phyloP scores from a whole-genome alignment of 345 rosid species.

The Eucalyptus urophylla region DNA sequence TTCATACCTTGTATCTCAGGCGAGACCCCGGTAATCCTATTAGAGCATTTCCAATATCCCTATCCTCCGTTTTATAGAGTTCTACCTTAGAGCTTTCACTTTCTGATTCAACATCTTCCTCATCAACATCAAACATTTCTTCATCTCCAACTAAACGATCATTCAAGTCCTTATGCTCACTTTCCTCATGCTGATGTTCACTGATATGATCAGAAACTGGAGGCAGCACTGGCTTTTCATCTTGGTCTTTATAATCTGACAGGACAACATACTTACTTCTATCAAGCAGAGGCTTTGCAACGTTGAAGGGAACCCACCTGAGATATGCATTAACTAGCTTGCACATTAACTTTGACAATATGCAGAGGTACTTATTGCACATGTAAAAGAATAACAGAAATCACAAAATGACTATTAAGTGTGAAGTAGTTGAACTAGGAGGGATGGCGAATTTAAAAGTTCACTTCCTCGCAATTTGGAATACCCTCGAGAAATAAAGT shows the following conservation, averaged over 20 bases:
- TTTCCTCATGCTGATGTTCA: constrained; percentile 23
- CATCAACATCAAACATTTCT: constrained; percentile 30
- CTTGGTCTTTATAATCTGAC: constrained; percentile 40
- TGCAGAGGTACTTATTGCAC: background rate
- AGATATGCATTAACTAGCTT: background rate
- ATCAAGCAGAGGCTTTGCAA: constrained; percentile 64
- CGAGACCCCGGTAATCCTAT: constrained; percentile 27
- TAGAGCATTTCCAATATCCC: constrained; percentile 31
- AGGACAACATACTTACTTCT: constrained; percentile 52
- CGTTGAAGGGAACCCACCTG: constrained; percentile 89
- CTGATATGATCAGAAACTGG: constrained; percentile 15
- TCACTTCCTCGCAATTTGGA: background rate
- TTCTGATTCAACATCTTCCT: constrained; percentile 19
- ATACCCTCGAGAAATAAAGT: background rate
- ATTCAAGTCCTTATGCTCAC: constrained; percentile 16
- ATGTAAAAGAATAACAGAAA: background rate
- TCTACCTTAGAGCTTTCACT: constrained; percentile 9
- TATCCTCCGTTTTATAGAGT: constrained; percentile 10
- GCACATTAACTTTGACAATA: background rate
- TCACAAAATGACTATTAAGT: background rate
- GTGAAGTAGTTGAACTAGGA: background rate
- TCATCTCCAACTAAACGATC: constrained; percentile 26
- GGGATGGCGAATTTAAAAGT: background rate
- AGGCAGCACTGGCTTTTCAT: constrained; percentile 17
- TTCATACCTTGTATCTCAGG: constrained; percentile 60